Conservation (phyloP, 2,329 filamentous ascomycete genomes). For the Teratosphaeria zuluensis region DNA sequence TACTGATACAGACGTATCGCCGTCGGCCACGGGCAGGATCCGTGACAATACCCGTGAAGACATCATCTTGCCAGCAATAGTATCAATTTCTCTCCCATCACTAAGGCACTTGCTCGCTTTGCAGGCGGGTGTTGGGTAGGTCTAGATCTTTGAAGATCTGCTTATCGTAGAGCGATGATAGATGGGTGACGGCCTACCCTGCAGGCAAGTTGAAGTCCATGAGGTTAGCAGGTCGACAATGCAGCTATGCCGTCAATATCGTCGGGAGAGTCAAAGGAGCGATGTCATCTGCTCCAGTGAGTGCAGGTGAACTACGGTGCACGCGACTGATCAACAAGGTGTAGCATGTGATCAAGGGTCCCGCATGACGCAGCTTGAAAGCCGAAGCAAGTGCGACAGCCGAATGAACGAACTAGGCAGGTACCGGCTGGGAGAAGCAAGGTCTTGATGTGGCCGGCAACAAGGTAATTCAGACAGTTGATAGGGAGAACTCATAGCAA, state of each 20-base stretch:
- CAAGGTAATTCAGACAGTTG: too few species aligned
- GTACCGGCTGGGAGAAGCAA: too few species aligned
- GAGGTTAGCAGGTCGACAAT: neutral
- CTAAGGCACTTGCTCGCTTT: neutral
- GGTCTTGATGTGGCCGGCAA: too few species aligned
- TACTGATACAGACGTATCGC: conserved; percentile 26
- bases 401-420: too few species aligned
- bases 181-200: neutral
- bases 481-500: too few species aligned
- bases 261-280: neutral
- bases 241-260: neutral
- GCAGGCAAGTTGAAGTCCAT: neutral
- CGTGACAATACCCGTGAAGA: conserved; percentile 45
- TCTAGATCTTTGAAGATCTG: neutral
- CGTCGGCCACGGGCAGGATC: conserved; percentile 33
- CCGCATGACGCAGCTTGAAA: neutral
- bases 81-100: neutral
- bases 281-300: neutral
- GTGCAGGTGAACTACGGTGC: neutral
- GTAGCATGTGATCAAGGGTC: neutral
- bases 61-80: conserved; percentile 30
- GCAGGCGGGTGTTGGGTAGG: neutral
- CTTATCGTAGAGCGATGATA: neutral
- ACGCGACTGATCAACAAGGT: neutral
- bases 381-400: neutral